Percentiles rank a stretch among this genome's conserved stretches.
phyloP scores from a whole-genome alignment of 331 rosid species.

The Stylosanthes scabra region DNA sequence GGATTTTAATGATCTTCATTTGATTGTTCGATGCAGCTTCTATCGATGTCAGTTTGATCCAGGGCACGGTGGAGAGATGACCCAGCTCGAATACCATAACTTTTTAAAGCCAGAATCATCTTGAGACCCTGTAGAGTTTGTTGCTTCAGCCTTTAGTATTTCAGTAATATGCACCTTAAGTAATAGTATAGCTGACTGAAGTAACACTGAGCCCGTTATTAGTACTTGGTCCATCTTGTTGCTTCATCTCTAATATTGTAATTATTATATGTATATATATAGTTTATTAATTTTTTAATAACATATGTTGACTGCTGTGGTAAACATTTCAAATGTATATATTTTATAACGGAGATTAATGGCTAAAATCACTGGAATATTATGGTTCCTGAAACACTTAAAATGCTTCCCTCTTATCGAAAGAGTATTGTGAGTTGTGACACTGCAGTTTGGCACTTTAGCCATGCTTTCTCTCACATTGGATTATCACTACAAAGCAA shows the following conservation, averaged over 20 bases:
- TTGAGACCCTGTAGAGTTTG: constrained; percentile 34
- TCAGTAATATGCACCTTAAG: constrained; percentile 6
- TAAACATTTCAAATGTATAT: neutral
- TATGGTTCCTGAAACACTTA: too few relatives aligned
- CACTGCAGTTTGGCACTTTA: too few relatives aligned
- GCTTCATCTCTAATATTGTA: constrained; percentile 44
- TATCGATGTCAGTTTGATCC: constrained; percentile 84
- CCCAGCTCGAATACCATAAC: constrained; percentile 78
- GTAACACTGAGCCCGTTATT: constrained; percentile 23
- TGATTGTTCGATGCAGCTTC: constrained; percentile 68
- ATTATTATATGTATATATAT: constrained; percentile 1
- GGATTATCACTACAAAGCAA: too few relatives aligned
- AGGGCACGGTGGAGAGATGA: constrained; percentile 82
- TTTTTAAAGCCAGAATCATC: constrained; percentile 72
- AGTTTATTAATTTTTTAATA: constrained; percentile 21
- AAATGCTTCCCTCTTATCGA: too few relatives aligned
- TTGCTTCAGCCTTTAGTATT: constrained; percentile 20
- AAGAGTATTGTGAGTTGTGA: too few relatives aligned
- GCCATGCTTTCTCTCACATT: too few relatives aligned
- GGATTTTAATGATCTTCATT: constrained; percentile 25
- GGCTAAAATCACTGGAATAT: too few relatives aligned
- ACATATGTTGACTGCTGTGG: constrained; percentile 23
- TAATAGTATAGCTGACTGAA: constrained; percentile 38
- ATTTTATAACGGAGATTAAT: too few relatives aligned
- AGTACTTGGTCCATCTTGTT: constrained; percentile 30